Evolutionary conservation across 2,329 filamentous ascomycete genomes (phyloP).

Genomic region (Alternaria panax): DNA sequence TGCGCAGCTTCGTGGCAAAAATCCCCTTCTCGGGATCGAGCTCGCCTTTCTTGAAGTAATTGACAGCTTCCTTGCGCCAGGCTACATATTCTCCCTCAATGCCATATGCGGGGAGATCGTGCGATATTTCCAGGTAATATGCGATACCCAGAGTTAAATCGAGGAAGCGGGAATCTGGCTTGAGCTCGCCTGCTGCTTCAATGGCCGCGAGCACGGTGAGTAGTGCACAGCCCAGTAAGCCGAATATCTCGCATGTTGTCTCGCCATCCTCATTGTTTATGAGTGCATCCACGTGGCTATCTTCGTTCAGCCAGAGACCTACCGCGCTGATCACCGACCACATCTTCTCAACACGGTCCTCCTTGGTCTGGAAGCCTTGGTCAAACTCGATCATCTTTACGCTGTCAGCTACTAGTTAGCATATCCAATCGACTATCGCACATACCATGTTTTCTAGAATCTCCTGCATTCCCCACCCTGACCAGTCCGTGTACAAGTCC

Average conservation of each 20-base stretch:
- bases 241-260: slow-evolving; percentile 8
- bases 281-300: neutral
- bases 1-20: slow-evolving; percentile 11
- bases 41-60: slow-evolving; percentile 23
- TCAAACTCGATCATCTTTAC: slow-evolving; percentile 26
- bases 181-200: slow-evolving; percentile 25
- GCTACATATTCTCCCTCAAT: slow-evolving; percentile 21
- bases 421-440: neutral
- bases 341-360: slow-evolving; percentile 18
- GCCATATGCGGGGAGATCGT: slow-evolving; percentile 22
- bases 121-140: slow-evolving; percentile 18
- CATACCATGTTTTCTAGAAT: slow-evolving; percentile 22
- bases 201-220: slow-evolving; percentile 23
- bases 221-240: slow-evolving; percentile 26
- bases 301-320: slow-evolving; percentile 20
- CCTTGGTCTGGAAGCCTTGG: slow-evolving; percentile 12
- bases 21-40: slow-evolving; percentile 22
- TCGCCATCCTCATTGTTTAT: slow-evolving; percentile 21
- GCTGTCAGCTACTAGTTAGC: neutral
- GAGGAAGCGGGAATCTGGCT: slow-evolving; percentile 24
- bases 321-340: slow-evolving; percentile 27
- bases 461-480: slow-evolving; percentile 23
- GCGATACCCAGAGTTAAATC: slow-evolving; percentile 30
- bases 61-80: slow-evolving; percentile 22
- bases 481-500: slow-evolving; percentile 23